Evolutionary conservation across 768 basidiomycete genomes (phyloP).

Genomic region (Filobasidium floriforme): DNA sequence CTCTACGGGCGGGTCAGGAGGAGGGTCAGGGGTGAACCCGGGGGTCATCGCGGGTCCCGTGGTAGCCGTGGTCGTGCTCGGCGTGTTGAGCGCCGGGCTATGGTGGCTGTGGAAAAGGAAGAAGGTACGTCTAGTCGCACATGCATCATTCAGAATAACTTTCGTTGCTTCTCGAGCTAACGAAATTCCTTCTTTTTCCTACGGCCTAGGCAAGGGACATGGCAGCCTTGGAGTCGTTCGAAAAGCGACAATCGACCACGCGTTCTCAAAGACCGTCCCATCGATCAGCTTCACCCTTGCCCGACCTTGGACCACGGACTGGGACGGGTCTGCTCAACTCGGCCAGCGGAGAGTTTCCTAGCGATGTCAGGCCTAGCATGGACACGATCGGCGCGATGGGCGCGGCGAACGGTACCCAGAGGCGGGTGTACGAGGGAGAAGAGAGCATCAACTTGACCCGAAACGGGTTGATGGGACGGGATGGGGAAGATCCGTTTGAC

Average conservation of each 20-base stretch:
- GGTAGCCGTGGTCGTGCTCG: slow-evolving; percentile 40
- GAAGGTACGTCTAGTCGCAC: slow-evolving; percentile 31
- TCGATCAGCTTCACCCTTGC: not conserved
- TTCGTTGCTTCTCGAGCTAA: not conserved
- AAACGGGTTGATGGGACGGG: slow-evolving; percentile 17
- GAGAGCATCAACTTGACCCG: slow-evolving; percentile 16
- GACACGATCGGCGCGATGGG: slow-evolving; percentile 7
- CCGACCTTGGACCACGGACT: not conserved
- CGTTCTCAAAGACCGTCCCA: not conserved
- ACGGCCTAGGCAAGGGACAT: slow-evolving; percentile 9
- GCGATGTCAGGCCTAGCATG: slow-evolving; percentile 15
- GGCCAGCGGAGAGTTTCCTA: slow-evolving; percentile 16
- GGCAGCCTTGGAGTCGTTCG: slow-evolving; percentile 8
- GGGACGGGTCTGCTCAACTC: not conserved
- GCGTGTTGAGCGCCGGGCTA: slow-evolving; percentile 29
- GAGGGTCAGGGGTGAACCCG: slow-evolving; percentile 31
- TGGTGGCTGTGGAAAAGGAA: slow-evolving; percentile 41
- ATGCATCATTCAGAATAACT: not conserved
- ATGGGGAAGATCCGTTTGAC: slow-evolving; percentile 33
- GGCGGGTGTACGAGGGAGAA: slow-evolving; percentile 25
- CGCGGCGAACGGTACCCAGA: not conserved
- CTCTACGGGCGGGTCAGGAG: slow-evolving; percentile 19
- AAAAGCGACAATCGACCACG: slow-evolving; percentile 12
- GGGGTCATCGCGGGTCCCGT: slow-evolving; percentile 42
- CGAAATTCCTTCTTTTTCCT: not conserved